A percentile compares a stretch with the other conserved stretches of the same genome.
Evolutionary conservation across 1,284 basidiomycete genomes (phyloP).

Genomic region (Grifola frondosa): DNA sequence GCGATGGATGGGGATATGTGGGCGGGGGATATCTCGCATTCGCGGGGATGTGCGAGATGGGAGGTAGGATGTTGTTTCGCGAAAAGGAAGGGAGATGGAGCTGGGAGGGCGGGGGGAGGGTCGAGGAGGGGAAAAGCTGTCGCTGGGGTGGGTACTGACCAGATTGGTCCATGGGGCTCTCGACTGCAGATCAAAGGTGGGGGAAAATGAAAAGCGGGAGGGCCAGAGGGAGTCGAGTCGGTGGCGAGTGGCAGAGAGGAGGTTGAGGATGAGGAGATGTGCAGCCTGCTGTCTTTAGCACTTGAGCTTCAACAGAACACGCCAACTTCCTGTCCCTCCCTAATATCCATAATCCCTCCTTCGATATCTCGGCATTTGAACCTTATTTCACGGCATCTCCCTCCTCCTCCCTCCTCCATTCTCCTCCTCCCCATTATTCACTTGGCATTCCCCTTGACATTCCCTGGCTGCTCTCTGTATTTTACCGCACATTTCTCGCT

Average conservation of each 20-base stretch:
- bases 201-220: conserved; percentile 10
- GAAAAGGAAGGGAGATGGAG: conserved; percentile 40
- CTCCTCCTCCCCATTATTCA: conserved; percentile 5
- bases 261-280: not conserved
- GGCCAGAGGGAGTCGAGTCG: conserved; percentile 7
- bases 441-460: conserved; percentile 2
- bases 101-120: conserved; percentile 46
- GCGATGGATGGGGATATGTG: conserved; percentile 36
- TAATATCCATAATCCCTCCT: conserved; percentile 11
- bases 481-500: not conserved
- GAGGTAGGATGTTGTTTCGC: conserved; percentile 37
- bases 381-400: too few relatives aligned
- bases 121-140: conserved; percentile 33
- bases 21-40: conserved; percentile 32
- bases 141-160: conserved; percentile 26
- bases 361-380: conserved; percentile 6
- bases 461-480: conserved; percentile 6
- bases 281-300: conserved; percentile 4
- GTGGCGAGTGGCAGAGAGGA: conserved; percentile 5
- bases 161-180: conserved; percentile 29
- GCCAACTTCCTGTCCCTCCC: conserved; percentile 6
- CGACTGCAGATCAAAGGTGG: conserved; percentile 19
- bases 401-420: conserved; percentile 7
- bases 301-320: conserved; percentile 5
- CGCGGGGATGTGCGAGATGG: conserved; percentile 33